Evolutionary conservation across 768 basidiomycete genomes (phyloP).

Genomic region (Tephrocybe rancida): DNA sequence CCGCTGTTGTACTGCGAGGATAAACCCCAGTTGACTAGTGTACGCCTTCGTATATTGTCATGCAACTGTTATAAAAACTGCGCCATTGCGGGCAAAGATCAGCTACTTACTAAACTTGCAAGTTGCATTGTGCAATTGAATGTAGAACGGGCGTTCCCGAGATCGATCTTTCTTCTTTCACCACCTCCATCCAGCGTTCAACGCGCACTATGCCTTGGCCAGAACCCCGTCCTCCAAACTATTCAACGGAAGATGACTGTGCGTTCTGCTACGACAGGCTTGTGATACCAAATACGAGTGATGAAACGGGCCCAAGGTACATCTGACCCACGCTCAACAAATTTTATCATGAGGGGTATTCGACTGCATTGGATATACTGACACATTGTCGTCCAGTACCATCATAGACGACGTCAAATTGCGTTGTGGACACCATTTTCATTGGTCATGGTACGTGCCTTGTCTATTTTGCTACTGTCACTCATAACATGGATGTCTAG

Average conservation of each 20-base stretch:
- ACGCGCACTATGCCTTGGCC: background rate
- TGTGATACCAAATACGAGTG: slow-evolving; percentile 7
- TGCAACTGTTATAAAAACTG: too few species aligned
- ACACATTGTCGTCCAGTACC: background rate
- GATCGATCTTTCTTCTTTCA: background rate
- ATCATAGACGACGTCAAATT: slow-evolving; percentile 13
- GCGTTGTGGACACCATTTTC: slow-evolving; percentile 11
- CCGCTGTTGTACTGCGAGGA: too few species aligned
- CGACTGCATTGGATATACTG: background rate
- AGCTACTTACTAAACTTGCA: too few species aligned
- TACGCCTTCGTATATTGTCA: too few species aligned
- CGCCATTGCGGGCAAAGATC: too few species aligned
- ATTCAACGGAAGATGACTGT: slow-evolving; percentile 10
- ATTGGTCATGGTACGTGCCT: slow-evolving; percentile 11
- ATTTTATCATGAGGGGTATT: too few species aligned
- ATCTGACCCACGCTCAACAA: background rate
- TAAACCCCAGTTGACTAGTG: too few species aligned
- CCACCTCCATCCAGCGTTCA: background rate
- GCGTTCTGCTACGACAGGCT: slow-evolving; percentile 8
- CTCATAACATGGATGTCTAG: background rate
- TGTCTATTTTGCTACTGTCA: background rate
- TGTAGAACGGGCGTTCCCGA: background rate
- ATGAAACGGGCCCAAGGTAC: slow-evolving; percentile 10
- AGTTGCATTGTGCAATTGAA: too few species aligned
- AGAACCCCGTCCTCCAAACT: slow-evolving; percentile 8